Percentiles rank a stretch among this genome's conserved stretches.
Conservation (phyloP, 2,329 filamentous ascomycete species). For the Botrytis sinoallii region DNA sequence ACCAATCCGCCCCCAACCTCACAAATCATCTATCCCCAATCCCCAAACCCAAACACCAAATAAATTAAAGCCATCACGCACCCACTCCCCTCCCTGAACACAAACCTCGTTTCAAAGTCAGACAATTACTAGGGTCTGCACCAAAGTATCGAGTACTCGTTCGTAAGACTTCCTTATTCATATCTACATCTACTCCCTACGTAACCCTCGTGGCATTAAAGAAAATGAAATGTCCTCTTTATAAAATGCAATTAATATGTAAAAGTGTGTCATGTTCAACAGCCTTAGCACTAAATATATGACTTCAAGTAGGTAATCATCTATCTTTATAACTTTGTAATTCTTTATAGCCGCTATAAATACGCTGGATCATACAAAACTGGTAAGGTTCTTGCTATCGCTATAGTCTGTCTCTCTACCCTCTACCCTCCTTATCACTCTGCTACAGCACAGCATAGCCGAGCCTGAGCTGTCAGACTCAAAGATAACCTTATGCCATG, state of each 20-base stretch:
- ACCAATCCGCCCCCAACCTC: background rate
- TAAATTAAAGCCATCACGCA: background rate
- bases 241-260: background rate
- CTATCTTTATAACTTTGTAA: background rate
- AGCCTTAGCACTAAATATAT: background rate
- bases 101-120: background rate
- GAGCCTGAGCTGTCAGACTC: background rate
- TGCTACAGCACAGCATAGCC: background rate
- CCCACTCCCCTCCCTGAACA: background rate
- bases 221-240: background rate
- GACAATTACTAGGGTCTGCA: background rate
- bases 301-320: background rate
- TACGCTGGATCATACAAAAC: background rate
- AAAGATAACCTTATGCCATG: background rate
- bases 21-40: background rate
- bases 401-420: background rate
- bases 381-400: background rate
- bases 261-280: background rate
- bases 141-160: background rate
- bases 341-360: background rate
- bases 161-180: background rate
- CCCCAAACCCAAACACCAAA: background rate
- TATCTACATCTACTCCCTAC: background rate
- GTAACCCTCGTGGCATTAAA: background rate
- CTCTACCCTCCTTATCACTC: background rate